Evolutionary conservation across 495 filamentous ascomycete species (phyloP), one percentile per base, ranked within the genome.

Genomic region (Hypoxylon rickii): DNA sequence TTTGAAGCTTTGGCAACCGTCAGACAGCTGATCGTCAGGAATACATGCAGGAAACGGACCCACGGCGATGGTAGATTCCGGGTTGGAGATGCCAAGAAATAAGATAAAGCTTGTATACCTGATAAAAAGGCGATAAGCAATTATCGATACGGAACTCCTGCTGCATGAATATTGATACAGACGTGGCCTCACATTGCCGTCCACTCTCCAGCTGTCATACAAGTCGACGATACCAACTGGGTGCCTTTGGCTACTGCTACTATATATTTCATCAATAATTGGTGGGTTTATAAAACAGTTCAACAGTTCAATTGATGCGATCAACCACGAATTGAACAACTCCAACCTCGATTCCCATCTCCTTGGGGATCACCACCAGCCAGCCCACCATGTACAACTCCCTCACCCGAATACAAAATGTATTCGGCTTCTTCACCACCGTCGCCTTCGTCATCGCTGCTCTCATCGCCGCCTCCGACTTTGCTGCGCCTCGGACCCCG

Each of bases 361-460:
- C n/a, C 10, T 38, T 13, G 26, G 40, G 40, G 43, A 47, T 21
- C 39, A 33, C 26, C 39, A 34, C 22, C 4, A 33, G 34, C 18
- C 43, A 59, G 55, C 48, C 66, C 74, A 80, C 53, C 54, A 97
- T 98, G 94, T 89, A 97, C 73, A 92, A 91, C 63, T 81, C 86
- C 16, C 70, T 93, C 21, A 89, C 88, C 31, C 88, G 94, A 55
- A 70, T 83, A 50, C 94, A 98, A 73, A 92, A 92, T 76, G 86
- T 92, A 60, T 98, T 98, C 72, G 91, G 93, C 69, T 96, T 95
- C 84, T 97, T 97, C 80, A 97, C 93, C 20, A 94, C 92, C 24
- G 92, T 96, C 50, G 86, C 88, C 24, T 92, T 94, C 68, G 79
- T 82, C 53, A 85, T 96, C 19, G 91, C 86, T 33, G 80, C 83